A percentile compares a stretch with the other conserved stretches of the same genome.
phyloP scores from a whole-genome alignment of 495 filamentous ascomycete species.

The Lasiosphaeria ovina region DNA sequence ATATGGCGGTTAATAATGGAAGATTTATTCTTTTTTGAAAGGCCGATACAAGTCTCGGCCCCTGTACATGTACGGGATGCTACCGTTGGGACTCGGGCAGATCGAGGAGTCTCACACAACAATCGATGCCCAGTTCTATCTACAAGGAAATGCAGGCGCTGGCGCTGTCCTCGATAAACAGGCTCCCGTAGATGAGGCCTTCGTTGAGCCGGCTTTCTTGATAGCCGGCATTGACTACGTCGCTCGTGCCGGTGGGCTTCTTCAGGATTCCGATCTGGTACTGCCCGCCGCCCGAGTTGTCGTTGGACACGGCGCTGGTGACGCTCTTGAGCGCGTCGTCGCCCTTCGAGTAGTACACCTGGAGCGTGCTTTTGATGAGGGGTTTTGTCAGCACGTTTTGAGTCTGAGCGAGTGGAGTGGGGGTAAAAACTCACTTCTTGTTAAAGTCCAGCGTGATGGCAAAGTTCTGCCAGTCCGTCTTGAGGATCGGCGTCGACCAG shows the following conservation, averaged over 20 bases:
- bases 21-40: too few species aligned
- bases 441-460: constrained; percentile 52
- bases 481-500: constrained; percentile 43
- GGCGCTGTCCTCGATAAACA: constrained; percentile 55
- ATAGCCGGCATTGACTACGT: constrained; percentile 53
- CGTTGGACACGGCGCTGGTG: constrained; percentile 44
- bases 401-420: constrained; percentile 1
- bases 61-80: too few species aligned
- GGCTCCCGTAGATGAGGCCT: constrained; percentile 54
- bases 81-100: too few species aligned
- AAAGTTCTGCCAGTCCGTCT: constrained; percentile 57
- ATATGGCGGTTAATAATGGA: too few species aligned
- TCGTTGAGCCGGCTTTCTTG: constrained; percentile 51
- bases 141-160: constrained; percentile 44
- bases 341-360: constrained; percentile 52
- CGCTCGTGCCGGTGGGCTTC: constrained; percentile 53
- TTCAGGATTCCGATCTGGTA: constrained; percentile 58
- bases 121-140: not conserved
- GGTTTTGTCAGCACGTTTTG: not conserved
- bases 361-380: constrained; percentile 44
- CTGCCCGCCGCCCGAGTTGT: constrained; percentile 55
- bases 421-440: constrained; percentile 43
- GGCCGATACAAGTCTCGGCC: too few species aligned
- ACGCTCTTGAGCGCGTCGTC: constrained; percentile 47
- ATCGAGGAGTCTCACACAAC: too few species aligned